Percentiles rank a stretch among this genome's conserved stretches.
These are phyloP conservation scores for Xylaria acuta DNA, from an alignment of 495 filamentous ascomycete species.

Conservation along the genomic window DNA sequence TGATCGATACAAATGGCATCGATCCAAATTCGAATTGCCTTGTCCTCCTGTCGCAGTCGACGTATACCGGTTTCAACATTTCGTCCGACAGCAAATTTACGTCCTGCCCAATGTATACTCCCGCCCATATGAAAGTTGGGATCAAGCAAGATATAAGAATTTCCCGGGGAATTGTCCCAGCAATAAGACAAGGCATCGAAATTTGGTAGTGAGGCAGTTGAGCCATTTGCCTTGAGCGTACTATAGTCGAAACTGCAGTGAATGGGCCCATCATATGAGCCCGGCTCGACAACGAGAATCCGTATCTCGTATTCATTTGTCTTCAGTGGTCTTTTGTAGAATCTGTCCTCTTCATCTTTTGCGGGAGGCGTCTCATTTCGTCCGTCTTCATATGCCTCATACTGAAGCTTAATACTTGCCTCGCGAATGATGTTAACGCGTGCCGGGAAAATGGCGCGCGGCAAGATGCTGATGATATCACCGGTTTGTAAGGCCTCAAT, in stretches of 20 bases:
- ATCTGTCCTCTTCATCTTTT: not conserved
- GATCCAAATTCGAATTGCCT: not conserved
- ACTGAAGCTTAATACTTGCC: not conserved
- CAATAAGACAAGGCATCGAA: not conserved
- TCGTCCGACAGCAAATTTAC: not conserved
- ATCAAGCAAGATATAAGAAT: not conserved
- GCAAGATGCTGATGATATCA: not conserved
- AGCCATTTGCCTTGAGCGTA: not conserved
- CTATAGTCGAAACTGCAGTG: not conserved
- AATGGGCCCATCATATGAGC: not conserved
- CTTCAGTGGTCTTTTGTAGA: not conserved
- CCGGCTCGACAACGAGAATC: not conserved
- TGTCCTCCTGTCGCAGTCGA: not conserved
- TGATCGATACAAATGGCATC: slow-evolving; percentile 1
- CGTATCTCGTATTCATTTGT: not conserved
- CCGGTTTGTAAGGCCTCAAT: not conserved
- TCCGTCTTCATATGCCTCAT: not conserved
- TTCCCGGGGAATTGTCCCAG: not conserved
- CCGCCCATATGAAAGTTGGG: not conserved
- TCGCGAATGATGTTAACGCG: not conserved
- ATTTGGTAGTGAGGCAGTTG: not conserved
- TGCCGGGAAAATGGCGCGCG: not conserved
- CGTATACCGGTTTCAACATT: not conserved
- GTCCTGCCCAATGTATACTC: not conserved
- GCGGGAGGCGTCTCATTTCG: not conserved